Base-by-base conservation (phyloP, 768 basidiomycete genomes). In the Russula sp. region DNA sequence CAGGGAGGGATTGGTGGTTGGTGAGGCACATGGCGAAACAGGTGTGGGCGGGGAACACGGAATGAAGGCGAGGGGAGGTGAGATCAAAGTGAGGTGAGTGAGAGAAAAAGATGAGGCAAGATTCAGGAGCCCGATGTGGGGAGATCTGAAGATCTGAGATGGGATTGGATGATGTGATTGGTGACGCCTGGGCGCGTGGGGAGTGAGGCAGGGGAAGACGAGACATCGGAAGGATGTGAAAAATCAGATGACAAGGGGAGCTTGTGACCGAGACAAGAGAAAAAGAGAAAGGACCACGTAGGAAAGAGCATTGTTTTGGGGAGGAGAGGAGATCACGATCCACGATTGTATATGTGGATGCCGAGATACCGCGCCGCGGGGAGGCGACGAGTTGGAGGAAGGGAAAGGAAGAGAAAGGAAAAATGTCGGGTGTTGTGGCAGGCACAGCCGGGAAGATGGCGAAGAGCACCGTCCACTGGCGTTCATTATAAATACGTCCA, bases 81-180 rank as follows among this genome's bases (percentile, higher is more conserved):
- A 49, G 46, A 34, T 18, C 16, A 36, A 29, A 8, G 29, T 34
- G 58, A 25, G 47, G 38, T 11, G 58, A 49, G 34, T 22, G 43
- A 45, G 43, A 8, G 46, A 29, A 22, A 20, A 32, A 4, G 9
- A 16, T 9, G 56, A 47, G 35, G 57, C 42, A 32, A 63, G 61
- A 63, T 58, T 43, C 39, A 9, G n/a, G 22, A n/a, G 38, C 4
- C 18, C 43, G 60, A 61, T 56, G 60, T 52, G 50, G 46, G 41
- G 32, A 35, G 62, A 63, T 63, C 62, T 54, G 20, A 18, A 59
- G 58, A 63, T 63, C 57, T 20, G 61, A 48, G 46, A 53, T 54
- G 59, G 25, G 52, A 60, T 51, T 22, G 58, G 45, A 54, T 47
- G 61, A 54, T 63, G 62, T 63, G 62, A 63, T 63, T 63, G 62